Conservation (phyloP, 306 rosid genomes). For the Ammopiptanthus mongolicus region DNA sequence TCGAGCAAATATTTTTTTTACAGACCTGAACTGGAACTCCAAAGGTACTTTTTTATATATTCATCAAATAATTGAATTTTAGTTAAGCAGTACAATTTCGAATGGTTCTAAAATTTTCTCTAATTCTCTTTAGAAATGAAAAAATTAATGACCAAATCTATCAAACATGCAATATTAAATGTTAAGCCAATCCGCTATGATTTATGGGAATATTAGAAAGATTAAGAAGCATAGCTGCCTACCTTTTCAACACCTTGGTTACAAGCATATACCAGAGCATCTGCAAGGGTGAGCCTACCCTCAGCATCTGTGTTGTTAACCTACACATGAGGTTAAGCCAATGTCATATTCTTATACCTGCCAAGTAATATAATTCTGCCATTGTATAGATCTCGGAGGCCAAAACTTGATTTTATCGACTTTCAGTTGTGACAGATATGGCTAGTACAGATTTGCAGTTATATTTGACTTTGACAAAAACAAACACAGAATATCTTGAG, state of each 20-base stretch:
- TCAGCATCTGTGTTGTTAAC: conserved; percentile 96
- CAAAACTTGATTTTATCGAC: not conserved
- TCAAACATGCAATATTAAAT: not conserved
- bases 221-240: not conserved
- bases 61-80: not conserved
- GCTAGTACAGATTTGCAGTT: not conserved
- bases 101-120: not conserved
- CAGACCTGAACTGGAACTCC: not conserved
- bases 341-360: not conserved
- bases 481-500: not conserved
- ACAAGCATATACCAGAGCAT: conserved; percentile 85
- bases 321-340: conserved; percentile 36
- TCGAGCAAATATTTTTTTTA: not conserved
- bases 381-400: not conserved
- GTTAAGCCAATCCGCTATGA: not conserved
- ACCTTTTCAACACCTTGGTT: conserved; percentile 94
- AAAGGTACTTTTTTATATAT: not conserved
- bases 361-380: not conserved
- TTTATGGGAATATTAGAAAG: not conserved
- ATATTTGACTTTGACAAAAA: not conserved
- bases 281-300: conserved; percentile 92
- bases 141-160: not conserved
- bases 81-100: not conserved
- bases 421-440: not conserved
- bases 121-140: not conserved